phyloP scores from a whole-genome alignment of 768 basidiomycete species.

The Trichaptum fuscoviolaceum region DNA sequence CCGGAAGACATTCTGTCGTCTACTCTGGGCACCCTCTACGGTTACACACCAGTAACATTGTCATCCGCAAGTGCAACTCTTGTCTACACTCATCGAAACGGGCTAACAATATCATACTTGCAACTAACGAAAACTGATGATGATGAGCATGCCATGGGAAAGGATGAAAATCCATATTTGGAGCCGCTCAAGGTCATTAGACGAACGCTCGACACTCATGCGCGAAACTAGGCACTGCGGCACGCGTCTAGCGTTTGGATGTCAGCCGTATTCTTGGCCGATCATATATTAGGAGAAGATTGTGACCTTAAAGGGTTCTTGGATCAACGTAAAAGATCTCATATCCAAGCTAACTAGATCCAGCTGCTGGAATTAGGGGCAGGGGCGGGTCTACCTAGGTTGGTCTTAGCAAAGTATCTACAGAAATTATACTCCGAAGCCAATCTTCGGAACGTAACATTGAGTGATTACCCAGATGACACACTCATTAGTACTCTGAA shows the following conservation, averaged over 20 bases:
- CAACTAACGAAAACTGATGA: not conserved
- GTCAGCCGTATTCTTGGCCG: conserved; percentile 60
- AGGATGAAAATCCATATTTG: conserved; percentile 3
- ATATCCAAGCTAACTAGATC: conserved; percentile 11
- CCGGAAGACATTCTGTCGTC: conserved; percentile 67
- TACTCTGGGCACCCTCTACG: conserved; percentile 59
- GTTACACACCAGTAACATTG: conserved; percentile 55
- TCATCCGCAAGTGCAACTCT: conserved; percentile 51
- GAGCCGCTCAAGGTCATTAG: conserved; percentile 33
- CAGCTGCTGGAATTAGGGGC: conserved; percentile 67
- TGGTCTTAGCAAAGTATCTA: conserved; percentile 46
- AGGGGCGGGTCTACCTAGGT: conserved; percentile 68
- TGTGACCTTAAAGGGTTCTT: conserved; percentile 32
- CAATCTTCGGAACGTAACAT: conserved; percentile 35
- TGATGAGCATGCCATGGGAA: conserved; percentile 8
- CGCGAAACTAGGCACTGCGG: conserved; percentile 67
- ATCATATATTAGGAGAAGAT: conserved; percentile 53
- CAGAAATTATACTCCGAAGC: conserved; percentile 26
- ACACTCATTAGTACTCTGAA: conserved; percentile 51
- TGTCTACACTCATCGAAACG: conserved; percentile 32
- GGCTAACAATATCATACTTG: conserved; percentile 8
- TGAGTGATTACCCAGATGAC: conserved; percentile 71
- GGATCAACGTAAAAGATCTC: conserved; percentile 12
- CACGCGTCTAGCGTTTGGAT: conserved; percentile 78
- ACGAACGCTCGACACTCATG: conserved; percentile 56